Evolutionary conservation across 108 stramenopile genomes (phyloP), one percentile per base, ranked within the genome.

Genomic region (Tribonema minus): DNA sequence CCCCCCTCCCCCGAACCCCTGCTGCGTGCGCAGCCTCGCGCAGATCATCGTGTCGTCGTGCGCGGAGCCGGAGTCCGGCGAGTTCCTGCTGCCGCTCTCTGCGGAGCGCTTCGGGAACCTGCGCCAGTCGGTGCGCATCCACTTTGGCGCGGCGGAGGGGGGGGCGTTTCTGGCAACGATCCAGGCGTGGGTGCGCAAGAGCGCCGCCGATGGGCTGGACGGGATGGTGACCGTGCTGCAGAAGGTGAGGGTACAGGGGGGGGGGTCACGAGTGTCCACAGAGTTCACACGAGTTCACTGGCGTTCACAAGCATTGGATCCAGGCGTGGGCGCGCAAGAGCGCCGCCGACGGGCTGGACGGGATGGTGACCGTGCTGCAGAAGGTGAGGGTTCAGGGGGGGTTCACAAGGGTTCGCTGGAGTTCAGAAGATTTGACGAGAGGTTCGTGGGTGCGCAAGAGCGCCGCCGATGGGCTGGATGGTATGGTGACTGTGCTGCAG

Each of bases 201-300:
- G 62, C 34, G 62, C 46, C 60, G 70, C 46, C 33, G 76, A 76
- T 25, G 70, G 30, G 23, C 34, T 82, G 41, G 46, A 63, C 32
- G 82, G 82, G 26, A 65, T 82, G 68, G 82, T 78, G 5, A 28
- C 28, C n/a, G 54, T 82, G 60, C 68, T 82, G 27, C 82, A 69
- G 31, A 73, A 73, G 72, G 72, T 73, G 3, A 0, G n/a, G 20
- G n/a, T n/a, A 20, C 9, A 23, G 60, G 23, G 60, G n/a, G n/a
- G n/a, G n/a, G n/a, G n/a, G n/a, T n/a, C n/a, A n/a, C n/a, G n/a
- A n/a, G n/a, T n/a, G n/a, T n/a, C n/a, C n/a, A n/a, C n/a, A n/a
- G n/a, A n/a, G n/a, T n/a, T n/a, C n/a, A n/a, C n/a, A n/a, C n/a
- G n/a, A n/a, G n/a, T n/a, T n/a, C n/a, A n/a, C n/a, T n/a, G n/a